A percentile compares a stretch with the other conserved stretches of the same genome.
phyloP scores from a whole-genome alignment of 257 asterid species.

The Primulina eburnea region DNA sequence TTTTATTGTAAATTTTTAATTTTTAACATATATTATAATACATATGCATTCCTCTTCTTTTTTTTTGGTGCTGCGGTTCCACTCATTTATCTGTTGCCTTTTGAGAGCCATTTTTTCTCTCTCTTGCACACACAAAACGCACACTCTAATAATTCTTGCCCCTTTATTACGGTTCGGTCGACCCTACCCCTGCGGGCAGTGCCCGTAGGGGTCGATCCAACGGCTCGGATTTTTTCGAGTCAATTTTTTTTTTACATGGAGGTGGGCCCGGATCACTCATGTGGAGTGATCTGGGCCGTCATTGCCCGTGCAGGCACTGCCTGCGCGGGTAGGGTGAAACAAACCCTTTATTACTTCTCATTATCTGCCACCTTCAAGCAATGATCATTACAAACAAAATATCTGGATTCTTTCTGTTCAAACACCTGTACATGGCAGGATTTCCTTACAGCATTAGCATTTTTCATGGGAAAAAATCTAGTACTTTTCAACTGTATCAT shows the following conservation, averaged over 20 bases:
- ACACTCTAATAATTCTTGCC: constrained; percentile 25
- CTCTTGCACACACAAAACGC: constrained; percentile 13
- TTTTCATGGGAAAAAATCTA: constrained; percentile 25
- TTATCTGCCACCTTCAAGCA: constrained; percentile 29
- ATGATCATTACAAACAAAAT: constrained; percentile 43
- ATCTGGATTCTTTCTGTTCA: constrained; percentile 46
- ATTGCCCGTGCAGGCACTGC: too few species aligned
- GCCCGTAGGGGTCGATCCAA: too few species aligned
- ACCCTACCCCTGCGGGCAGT: too few species aligned
- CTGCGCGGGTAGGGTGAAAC: too few species aligned
- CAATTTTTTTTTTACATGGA: too few species aligned
- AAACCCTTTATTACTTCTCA: constrained; percentile 27
- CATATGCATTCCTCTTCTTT: constrained; percentile 22
- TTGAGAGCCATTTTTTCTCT: constrained; percentile 45
- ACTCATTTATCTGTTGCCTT: constrained; percentile 76
- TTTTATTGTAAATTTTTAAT: too few species aligned
- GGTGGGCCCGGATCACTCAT: too few species aligned
- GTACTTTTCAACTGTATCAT: constrained; percentile 23
- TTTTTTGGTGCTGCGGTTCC: constrained; percentile 52
- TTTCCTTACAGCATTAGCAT: constrained; percentile 24
- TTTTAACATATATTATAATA: constrained; percentile 18
- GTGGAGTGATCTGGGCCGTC: too few species aligned
- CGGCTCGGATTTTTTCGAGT: too few species aligned
- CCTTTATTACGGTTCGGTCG: too few species aligned
- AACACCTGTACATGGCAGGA: constrained; percentile 46